Evolutionary conservation across 805 yeast species (phyloP).

Genomic region (Candida krabiensis): DNA sequence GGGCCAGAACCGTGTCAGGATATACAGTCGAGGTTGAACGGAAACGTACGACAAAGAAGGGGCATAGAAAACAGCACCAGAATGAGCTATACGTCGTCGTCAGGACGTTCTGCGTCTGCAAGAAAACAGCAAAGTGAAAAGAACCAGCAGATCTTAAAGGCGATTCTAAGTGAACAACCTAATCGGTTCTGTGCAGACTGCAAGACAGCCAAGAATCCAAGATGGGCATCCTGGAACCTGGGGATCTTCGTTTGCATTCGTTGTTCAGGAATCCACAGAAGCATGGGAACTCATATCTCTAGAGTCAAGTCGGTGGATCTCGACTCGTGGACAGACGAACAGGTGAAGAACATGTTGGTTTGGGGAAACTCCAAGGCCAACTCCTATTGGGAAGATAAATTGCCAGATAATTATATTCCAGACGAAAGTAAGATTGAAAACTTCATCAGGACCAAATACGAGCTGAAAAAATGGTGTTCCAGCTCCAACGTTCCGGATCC

Average conservation of each 20-base stretch:
- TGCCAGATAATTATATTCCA: slow-evolving; percentile 72
- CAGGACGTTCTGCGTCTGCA: slow-evolving; percentile 9
- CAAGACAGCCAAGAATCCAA: slow-evolving; percentile 83
- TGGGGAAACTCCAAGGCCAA: slow-evolving; percentile 89
- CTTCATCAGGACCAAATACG: slow-evolving; percentile 91
- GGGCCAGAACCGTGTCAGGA: too few relatives aligned
- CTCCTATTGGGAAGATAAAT: slow-evolving; percentile 76
- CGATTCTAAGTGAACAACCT: slow-evolving; percentile 71
- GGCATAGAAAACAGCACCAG: too few relatives aligned
- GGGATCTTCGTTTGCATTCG: slow-evolving; percentile 92
- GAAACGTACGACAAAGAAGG: too few relatives aligned
- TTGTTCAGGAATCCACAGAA: slow-evolving; percentile 94
- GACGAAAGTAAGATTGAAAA: slow-evolving; percentile 83
- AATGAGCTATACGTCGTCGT: slow-evolving; percentile 5
- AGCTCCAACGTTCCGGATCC: slow-evolving; percentile 63
- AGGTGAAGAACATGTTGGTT: slow-evolving; percentile 72
- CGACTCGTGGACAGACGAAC: slow-evolving; percentile 96
- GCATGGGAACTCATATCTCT: slow-evolving; percentile 94
- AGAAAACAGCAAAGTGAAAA: slow-evolving; percentile 37
- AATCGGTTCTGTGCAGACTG: slow-evolving; percentile 91
- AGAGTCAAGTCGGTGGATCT: slow-evolving; percentile 91
- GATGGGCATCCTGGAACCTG: slow-evolving; percentile 97
- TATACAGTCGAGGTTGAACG: too few relatives aligned
- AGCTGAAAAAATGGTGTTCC: slow-evolving; percentile 80
- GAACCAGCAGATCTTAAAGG: slow-evolving; percentile 70